These are phyloP conservation scores for Annona cherimola DNA, from an alignment of 164 flowering plant genomes.

Conservation along the genomic window DNA sequence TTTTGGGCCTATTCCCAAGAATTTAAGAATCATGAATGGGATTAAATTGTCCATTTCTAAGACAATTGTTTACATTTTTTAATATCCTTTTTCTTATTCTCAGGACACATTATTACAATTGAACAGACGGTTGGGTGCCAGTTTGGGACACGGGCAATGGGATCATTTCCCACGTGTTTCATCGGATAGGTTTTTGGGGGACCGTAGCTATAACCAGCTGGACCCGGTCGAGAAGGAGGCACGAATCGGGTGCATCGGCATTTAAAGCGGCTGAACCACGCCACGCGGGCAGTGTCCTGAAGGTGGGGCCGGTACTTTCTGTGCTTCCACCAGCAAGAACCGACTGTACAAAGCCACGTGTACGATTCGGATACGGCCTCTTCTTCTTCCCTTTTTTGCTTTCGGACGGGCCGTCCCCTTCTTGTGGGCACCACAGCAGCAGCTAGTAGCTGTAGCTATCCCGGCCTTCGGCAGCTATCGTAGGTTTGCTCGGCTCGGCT, in stretches of 20 bases:
- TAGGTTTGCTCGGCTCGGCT: no score
- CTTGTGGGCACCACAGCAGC: not conserved
- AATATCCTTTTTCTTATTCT: not conserved
- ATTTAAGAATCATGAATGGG: no score
- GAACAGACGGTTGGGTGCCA: no score
- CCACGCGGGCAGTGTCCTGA: conserved; percentile 6
- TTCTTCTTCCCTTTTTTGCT: not conserved
- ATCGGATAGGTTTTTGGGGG: not conserved
- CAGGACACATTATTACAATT: not conserved
- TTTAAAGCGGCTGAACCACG: conserved; percentile 1
- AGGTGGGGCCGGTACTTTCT: conserved; percentile 2
- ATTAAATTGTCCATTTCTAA: not conserved
- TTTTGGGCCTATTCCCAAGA: no score
- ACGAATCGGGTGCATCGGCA: not conserved
- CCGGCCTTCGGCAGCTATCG: no score
- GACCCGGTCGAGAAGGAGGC: not conserved
- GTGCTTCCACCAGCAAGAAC: not conserved
- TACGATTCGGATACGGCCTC: conserved; percentile 1
- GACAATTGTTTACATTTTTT: not conserved
- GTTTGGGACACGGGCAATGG: no score
- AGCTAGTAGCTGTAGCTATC: no score
- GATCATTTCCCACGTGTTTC: no score
- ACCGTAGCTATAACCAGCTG: not conserved
- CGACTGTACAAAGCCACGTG: conserved; percentile 7
- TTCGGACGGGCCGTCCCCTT: not conserved